These are phyloP conservation scores for Solanum sejunctum DNA, from an alignment of 257 asterid genomes.

Conservation along the genomic window DNA sequence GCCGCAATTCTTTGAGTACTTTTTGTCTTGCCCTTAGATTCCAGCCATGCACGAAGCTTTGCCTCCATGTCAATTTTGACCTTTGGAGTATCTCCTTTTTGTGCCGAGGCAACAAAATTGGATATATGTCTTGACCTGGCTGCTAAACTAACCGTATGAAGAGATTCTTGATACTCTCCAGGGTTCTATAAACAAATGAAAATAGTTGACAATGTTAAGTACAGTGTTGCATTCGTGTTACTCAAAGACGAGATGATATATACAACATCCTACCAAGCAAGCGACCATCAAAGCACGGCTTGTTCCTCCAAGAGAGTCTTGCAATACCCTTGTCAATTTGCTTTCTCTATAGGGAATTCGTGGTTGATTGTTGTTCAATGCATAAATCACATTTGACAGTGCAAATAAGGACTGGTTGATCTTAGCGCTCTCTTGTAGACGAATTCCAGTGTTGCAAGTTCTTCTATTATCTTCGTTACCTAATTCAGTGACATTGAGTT, in stretches of 20 bases:
- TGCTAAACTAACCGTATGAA: constrained; percentile 83
- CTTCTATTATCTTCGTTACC: constrained; percentile 87
- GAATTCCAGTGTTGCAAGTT: constrained; percentile 71
- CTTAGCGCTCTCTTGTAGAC: constrained; percentile 86
- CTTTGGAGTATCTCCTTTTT: constrained; percentile 34
- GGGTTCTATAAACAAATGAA: constrained; percentile 47
- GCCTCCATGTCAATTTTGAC: constrained; percentile 72
- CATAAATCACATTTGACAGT: constrained; percentile 75
- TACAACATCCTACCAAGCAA: constrained; percentile 50
- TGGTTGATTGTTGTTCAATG: constrained; percentile 51
- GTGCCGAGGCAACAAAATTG: constrained; percentile 34
- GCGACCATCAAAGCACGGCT: constrained; percentile 83
- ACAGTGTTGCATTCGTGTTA: background rate
- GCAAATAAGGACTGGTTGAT: constrained; percentile 90
- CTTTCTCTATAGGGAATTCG: constrained; percentile 82
- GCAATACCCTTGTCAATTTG: constrained; percentile 86
- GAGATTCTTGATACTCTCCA: constrained; percentile 84
- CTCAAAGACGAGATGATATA: background rate
- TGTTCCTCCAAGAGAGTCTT: constrained; percentile 92
- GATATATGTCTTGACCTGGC: constrained; percentile 80
- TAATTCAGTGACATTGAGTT: constrained; percentile 6
- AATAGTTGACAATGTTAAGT: background rate
- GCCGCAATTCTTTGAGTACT: constrained; percentile 36
- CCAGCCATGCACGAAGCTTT: constrained; percentile 75
- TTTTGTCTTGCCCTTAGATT: constrained; percentile 70